Evolutionary conservation across 2,329 filamentous ascomycete genomes (phyloP), one percentile per base, ranked within the genome.

Genomic region (Tolypocladium endophyticum): DNA sequence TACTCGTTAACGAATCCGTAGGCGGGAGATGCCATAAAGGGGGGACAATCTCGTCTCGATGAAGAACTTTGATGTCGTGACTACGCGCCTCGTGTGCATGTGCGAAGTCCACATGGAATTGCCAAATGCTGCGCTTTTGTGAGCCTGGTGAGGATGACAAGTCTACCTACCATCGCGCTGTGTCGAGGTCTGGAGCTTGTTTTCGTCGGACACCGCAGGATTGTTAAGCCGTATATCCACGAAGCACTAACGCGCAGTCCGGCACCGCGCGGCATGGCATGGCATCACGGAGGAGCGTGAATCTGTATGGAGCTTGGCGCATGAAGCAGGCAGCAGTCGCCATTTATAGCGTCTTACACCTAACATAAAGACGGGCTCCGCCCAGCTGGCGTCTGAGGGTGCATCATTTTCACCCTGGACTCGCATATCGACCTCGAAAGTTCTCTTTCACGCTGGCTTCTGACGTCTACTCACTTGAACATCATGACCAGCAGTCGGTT

Each of bases 21-120:
- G 79, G 76, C 77, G 77, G 77, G 72, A 77, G 76, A 83, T 81
- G 82, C 81, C 80, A 81, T 82, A 78, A 80, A 83, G 78, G 75
- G 80, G 82, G 81, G 77, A 82, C 76, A 85, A 80, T 35, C 28
- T 55, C 39, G 16, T 55, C 41, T 45, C 9, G 38, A 52, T 58
- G 57, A 43, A 52, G 33, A 53, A 35, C 8, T 11, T 35, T 23
- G 2, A 4, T 54, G 50, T 54, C 50, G 50, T 35, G 50, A 23
- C 30, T 6, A 14, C 11, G 28, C 47, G 28, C 47, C 47, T 52
- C 25, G 28, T 11, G 25, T 33, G 45, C 45, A 23, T 18, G 30
- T 36, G 50, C 11, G n/a, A n/a, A n/a, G n/a, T n/a, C n/a, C n/a
- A n/a, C n/a, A n/a, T n/a, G n/a, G n/a, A n/a, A n/a, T n/a, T 14